Base-by-base conservation (phyloP, 352 stramenopile species). In the Pythium sp. region DNA sequence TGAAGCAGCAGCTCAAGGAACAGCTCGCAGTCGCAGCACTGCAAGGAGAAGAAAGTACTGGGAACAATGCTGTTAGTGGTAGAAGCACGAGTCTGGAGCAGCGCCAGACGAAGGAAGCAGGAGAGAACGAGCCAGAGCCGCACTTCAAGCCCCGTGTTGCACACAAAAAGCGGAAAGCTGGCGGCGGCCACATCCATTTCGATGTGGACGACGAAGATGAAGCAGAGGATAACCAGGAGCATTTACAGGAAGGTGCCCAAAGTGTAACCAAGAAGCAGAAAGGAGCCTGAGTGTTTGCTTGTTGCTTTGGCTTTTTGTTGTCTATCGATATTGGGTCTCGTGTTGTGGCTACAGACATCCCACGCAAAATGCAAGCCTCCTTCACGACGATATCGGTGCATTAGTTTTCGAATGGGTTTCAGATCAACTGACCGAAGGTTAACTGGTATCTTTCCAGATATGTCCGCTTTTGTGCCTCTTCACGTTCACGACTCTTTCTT, bases 1-100 rank as follows among this genome's bases (percentile, higher is more conserved):
- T 93, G 70, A 90, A 90, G 62, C 72, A 85, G 53, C 80, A 89
- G 41, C 70, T 93, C 49, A 91, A 91, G 62, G 68, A 68, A 20
- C 75, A 77, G 58, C 62, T 93, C 11, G 26, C 53, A 9, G n/a
- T n/a, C 15, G 28, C 51, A 20, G 24, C 41, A 20, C 20, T 24
- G 34, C 56, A 49, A 14, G 28, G 6, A 24, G 55, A 18, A 20
- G 12, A 36, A 36, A 11, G 5, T 7, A 18, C 20, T 30, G 26
- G 12, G 1, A 5, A 26, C 28, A 22, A 34, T 12, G 12, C 14
- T 22, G 53, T 14, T 36, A 58, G 24, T 5, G 24, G 15, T 26
- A 58, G 8, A n/a, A 38, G 15, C 3, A 38, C 53, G 53, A 58
- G 26, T 22, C 8, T 38, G 15, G 53, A 58, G 26, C 24, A 22